phyloP scores from a whole-genome alignment of 164 flowering plant species.

The Tetrastigma voinierianum region DNA sequence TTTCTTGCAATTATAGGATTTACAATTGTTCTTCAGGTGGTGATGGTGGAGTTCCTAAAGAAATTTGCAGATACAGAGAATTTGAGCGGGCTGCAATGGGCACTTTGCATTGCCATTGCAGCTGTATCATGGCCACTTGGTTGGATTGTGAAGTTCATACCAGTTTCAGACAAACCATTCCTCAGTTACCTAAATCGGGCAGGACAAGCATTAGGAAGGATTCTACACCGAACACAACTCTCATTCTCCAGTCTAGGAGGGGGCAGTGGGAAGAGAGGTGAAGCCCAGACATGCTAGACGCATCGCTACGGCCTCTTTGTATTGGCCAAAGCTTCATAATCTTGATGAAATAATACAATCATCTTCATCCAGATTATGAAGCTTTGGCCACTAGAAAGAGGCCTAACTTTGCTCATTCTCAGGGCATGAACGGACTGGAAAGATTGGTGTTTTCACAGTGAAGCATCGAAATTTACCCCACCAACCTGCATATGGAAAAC shows the following conservation, averaged over 20 bases:
- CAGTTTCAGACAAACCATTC: conserved; percentile 45
- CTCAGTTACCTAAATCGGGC: conserved; percentile 23
- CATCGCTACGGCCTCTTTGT: too few species aligned
- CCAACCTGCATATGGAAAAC: too few species aligned
- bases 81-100: conserved; percentile 49
- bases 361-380: too few species aligned
- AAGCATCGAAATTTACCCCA: too few species aligned
- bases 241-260: neutral
- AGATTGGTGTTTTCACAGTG: too few species aligned
- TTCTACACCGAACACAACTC: neutral
- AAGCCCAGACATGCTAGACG: too few species aligned
- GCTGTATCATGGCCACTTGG: conserved; percentile 65
- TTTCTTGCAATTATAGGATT: conserved; percentile 58
- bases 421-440: too few species aligned
- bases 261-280: neutral
- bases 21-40: conserved; percentile 56
- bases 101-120: conserved; percentile 44
- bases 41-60: conserved; percentile 71
- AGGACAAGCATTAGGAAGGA: neutral
- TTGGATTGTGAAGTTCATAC: conserved; percentile 50
- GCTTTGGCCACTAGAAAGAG: too few species aligned
- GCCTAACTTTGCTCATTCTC: too few species aligned
- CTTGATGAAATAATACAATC: too few species aligned
- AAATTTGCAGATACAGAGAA: conserved; percentile 61
- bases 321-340: too few species aligned